Evolutionary conservation across 1,284 basidiomycete genomes (phyloP).

Genomic region (Heliocybe sulcata): DNA sequence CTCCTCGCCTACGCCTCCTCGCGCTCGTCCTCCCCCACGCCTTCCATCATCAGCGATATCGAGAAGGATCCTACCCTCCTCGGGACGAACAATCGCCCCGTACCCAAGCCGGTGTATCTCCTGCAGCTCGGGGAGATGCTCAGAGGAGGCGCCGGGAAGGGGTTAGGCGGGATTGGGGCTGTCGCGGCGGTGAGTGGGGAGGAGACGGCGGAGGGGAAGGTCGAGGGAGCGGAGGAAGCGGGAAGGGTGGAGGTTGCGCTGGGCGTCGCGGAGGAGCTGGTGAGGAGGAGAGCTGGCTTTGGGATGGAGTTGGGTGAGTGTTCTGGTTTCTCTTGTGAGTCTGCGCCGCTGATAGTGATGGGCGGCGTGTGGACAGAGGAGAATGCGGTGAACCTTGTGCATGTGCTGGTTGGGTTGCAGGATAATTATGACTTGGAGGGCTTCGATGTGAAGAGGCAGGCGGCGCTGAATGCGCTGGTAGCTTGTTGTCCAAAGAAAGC

Average conservation of each 20-base stretch:
- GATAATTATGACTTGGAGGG: constrained; percentile 78
- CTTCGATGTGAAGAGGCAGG: constrained; percentile 78
- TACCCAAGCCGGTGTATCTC: constrained; percentile 75
- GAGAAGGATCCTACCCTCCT: constrained; percentile 74
- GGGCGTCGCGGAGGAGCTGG: constrained; percentile 70
- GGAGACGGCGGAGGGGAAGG: constrained; percentile 56
- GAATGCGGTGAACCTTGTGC: constrained; percentile 79
- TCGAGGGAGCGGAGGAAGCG: constrained; percentile 62
- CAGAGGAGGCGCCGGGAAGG: constrained; percentile 56
- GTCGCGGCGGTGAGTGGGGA: constrained; percentile 63
- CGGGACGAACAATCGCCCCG: constrained; percentile 55
- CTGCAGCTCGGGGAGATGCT: constrained; percentile 72
- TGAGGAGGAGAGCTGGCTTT: constrained; percentile 74
- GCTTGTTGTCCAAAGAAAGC: constrained; percentile 71
- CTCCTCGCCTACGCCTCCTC: constrained; percentile 75
- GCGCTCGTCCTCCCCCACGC: constrained; percentile 74
- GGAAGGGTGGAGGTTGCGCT: constrained; percentile 76
- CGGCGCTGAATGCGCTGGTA: constrained; percentile 73
- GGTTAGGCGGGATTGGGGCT: constrained; percentile 72
- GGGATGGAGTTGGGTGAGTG: constrained; percentile 77
- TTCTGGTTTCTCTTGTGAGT: neutral
- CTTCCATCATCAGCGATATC: constrained; percentile 75
- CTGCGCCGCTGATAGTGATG: constrained; percentile 75
- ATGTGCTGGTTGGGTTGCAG: constrained; percentile 69
- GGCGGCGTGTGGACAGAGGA: constrained; percentile 52